Evolutionary conservation across 2,329 filamentous ascomycete species (phyloP).

Genomic region (Bipolaris bicolor): DNA sequence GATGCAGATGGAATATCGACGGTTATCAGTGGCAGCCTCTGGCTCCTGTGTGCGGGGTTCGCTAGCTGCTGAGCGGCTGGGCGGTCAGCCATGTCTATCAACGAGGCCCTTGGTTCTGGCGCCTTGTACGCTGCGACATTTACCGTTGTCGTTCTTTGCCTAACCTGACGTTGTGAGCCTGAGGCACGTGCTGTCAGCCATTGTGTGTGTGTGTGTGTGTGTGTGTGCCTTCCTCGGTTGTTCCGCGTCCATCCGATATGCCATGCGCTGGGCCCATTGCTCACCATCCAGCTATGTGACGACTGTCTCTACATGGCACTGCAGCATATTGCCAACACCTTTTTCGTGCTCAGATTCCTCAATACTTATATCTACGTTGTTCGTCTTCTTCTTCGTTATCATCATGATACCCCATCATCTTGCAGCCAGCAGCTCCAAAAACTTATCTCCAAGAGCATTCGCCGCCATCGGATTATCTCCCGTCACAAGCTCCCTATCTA

Average conservation of each 20-base stretch:
- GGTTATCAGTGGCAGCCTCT: neutral
- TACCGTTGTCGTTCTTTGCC: neutral
- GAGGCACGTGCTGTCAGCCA: neutral
- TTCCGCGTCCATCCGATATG: neutral
- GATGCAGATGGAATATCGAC: neutral
- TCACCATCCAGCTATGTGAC: neutral
- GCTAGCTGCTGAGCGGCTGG: neutral
- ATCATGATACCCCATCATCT: neutral
- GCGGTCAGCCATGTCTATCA: neutral
- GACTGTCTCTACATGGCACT: too few species aligned
- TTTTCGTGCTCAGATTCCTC: too few species aligned
- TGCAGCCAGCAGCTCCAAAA: constrained; percentile 41
- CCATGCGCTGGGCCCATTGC: neutral
- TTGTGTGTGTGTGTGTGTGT: neutral
- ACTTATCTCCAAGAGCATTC: constrained; percentile 41
- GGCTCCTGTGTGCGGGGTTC: constrained; percentile 5
- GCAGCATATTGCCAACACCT: too few species aligned
- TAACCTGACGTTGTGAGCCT: constrained; percentile 1
- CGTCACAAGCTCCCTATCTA: constrained; percentile 51
- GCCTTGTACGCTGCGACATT: neutral
- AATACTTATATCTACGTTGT: too few species aligned
- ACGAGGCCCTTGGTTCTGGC: neutral
- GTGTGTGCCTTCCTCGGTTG: neutral
- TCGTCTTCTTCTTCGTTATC: too few species aligned
- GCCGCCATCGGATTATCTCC: constrained; percentile 44